Evolutionary conservation across 2,329 filamentous ascomycete species (phyloP).

Genomic region (Cladophialophora immunda): DNA sequence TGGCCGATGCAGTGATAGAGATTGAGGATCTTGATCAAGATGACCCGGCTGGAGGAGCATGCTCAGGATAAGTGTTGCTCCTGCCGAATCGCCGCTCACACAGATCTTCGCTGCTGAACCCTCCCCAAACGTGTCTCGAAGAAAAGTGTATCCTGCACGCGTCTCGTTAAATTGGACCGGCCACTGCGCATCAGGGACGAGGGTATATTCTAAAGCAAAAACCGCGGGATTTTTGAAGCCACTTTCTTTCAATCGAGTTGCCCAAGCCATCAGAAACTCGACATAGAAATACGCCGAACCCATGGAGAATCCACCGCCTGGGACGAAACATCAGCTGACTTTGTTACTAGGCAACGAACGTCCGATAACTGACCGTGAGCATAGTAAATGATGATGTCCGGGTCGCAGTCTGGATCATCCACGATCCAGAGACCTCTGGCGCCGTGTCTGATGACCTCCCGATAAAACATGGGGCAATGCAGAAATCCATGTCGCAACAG

Average conservation of each 20-base stretch:
- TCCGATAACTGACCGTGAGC: conserved; percentile 68
- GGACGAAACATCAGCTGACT: conserved; percentile 24
- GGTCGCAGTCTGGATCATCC: conserved; percentile 63
- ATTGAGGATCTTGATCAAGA: conserved; percentile 45
- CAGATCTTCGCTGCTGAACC: conserved; percentile 63
- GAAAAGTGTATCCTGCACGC: conserved; percentile 68
- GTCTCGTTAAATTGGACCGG: conserved; percentile 77
- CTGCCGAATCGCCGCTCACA: conserved; percentile 81
- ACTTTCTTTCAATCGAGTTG: conserved; percentile 68
- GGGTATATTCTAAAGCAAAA: conserved; percentile 80
- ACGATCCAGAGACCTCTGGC: conserved; percentile 76
- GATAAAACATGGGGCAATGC: conserved; percentile 70
- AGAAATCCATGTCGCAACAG: conserved; percentile 76
- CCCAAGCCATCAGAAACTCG: conserved; percentile 80
- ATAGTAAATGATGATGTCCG: conserved; percentile 84
- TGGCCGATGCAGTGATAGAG: conserved; percentile 49
- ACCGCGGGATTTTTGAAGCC: conserved; percentile 80
- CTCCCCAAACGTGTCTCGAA: conserved; percentile 37
- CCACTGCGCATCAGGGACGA: conserved; percentile 77
- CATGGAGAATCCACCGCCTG: conserved; percentile 83
- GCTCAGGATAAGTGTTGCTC: conserved; percentile 76
- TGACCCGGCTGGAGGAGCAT: conserved; percentile 71
- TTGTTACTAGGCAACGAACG: neutral
- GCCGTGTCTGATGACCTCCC: conserved; percentile 61
- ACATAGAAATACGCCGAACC: conserved; percentile 85